phyloP scores from a whole-genome alignment of 2,329 filamentous ascomycete species.

The Gnomoniopsis smithogilvyi region DNA sequence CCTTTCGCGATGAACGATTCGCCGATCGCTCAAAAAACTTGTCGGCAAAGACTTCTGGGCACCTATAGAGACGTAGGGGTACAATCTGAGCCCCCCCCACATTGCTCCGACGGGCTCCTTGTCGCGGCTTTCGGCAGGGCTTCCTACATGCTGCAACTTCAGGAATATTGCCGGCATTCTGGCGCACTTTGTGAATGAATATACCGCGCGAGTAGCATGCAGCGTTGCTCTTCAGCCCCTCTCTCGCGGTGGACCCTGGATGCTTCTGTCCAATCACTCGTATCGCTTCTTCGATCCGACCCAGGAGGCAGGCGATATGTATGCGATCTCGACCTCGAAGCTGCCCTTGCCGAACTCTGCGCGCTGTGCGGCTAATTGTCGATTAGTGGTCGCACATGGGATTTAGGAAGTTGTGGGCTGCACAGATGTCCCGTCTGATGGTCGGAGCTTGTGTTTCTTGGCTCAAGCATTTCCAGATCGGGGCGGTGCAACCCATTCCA shows the following conservation, averaged over 20 bases:
- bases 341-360: background rate
- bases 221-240: constrained; percentile 8
- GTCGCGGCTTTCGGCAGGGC: constrained; percentile 9
- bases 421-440: background rate
- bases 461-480: background rate
- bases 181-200: background rate
- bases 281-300: background rate
- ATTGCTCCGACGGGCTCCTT: background rate
- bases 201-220: background rate
- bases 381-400: background rate
- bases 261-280: background rate
- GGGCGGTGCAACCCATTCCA: background rate
- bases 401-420: background rate
- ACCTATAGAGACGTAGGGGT: background rate
- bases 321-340: background rate
- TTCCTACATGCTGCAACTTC: constrained; percentile 2
- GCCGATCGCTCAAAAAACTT: background rate
- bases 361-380: background rate
- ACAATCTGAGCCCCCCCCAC: background rate
- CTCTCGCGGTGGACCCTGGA: background rate
- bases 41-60: background rate
- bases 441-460: background rate
- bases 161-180: constrained; percentile 14
- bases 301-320: background rate
- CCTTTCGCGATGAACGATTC: background rate